Evolutionary conservation across 179 eudicot species (phyloP).

Genomic region (Silene vulgaris): DNA sequence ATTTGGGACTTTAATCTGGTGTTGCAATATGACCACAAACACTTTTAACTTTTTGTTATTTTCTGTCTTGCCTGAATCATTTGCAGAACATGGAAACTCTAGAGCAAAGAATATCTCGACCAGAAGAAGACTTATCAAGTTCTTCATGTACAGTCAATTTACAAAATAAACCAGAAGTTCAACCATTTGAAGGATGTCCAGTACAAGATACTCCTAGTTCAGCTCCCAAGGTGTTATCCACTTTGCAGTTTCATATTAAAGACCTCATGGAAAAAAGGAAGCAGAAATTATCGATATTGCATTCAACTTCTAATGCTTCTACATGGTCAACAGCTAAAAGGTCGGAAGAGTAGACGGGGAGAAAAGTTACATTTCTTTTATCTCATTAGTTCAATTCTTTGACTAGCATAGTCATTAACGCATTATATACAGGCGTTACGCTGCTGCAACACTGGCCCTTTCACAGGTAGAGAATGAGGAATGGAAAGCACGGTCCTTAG

Average conservation of each 20-base stretch:
- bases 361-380: background rate
- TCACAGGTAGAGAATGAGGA: conserved; percentile 60
- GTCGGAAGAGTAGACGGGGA: conserved; percentile 28
- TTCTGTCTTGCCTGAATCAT: conserved; percentile 21
- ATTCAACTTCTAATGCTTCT: conserved; percentile 28
- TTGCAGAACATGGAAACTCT: conserved; percentile 40
- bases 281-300: conserved; percentile 47
- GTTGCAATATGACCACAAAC: background rate
- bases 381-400: background rate
- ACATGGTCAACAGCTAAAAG: conserved; percentile 35
- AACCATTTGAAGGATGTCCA: conserved; percentile 30
- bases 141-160: conserved; percentile 29
- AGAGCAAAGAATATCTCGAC: conserved; percentile 27
- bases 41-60: background rate
- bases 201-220: conserved; percentile 34
- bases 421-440: conserved; percentile 44
- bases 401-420: conserved; percentile 16
- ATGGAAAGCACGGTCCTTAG: conserved; percentile 62
- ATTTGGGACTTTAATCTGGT: conserved; percentile 7
- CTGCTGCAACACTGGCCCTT: conserved; percentile 78
- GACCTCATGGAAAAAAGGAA: conserved; percentile 56
- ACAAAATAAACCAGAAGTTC: conserved; percentile 33
- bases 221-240: conserved; percentile 38
- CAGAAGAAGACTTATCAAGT: conserved; percentile 29
- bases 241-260: conserved; percentile 63